Percentiles rank a stretch among this genome's conserved stretches.
Conservation (phyloP, 208 protist genomes). For the Acanthamoeba healyi region DNA sequence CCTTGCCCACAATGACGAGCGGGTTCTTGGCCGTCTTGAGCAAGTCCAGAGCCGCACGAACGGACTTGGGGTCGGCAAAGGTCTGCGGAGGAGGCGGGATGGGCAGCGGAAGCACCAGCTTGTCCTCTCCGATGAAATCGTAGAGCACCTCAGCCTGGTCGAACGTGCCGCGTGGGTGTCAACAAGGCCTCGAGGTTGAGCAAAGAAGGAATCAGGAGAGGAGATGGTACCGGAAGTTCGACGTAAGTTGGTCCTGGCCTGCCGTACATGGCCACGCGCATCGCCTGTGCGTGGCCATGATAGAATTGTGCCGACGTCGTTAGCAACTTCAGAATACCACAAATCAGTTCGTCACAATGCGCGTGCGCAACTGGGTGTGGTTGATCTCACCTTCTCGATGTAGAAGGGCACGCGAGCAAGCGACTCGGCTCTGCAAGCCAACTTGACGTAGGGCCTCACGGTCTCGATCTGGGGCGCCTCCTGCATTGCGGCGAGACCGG, state of each 20-base stretch:
- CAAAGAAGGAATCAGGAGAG: neutral
- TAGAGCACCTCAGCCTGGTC: constrained; percentile 61
- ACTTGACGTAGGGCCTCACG: constrained; percentile 55
- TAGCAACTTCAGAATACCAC: neutral
- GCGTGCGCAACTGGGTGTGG: neutral
- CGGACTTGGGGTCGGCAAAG: constrained; percentile 50
- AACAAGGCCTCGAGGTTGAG: too few relatives aligned
- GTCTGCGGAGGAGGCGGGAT: constrained; percentile 52
- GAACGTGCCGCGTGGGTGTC: too few relatives aligned
- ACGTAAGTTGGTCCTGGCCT: constrained; percentile 77
- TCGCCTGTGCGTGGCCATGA: constrained; percentile 15
- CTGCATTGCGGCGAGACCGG: neutral
- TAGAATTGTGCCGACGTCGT: too few relatives aligned
- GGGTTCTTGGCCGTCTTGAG: constrained; percentile 61
- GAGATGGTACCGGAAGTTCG: constrained; percentile 67
- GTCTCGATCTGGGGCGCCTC: constrained; percentile 74
- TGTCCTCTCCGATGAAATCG: constrained; percentile 33
- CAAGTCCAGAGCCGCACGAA: constrained; percentile 26
- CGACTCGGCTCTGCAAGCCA: constrained; percentile 45
- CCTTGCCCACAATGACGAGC: constrained; percentile 71
- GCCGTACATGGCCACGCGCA: constrained; percentile 73
- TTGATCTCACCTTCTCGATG: constrained; percentile 58
- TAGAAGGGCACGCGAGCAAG: constrained; percentile 59
- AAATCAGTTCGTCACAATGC: neutral
- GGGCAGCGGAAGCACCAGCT: constrained; percentile 8